Conservation (phyloP, 805 yeast species). For the Blastobotrys muscicola region DNA sequence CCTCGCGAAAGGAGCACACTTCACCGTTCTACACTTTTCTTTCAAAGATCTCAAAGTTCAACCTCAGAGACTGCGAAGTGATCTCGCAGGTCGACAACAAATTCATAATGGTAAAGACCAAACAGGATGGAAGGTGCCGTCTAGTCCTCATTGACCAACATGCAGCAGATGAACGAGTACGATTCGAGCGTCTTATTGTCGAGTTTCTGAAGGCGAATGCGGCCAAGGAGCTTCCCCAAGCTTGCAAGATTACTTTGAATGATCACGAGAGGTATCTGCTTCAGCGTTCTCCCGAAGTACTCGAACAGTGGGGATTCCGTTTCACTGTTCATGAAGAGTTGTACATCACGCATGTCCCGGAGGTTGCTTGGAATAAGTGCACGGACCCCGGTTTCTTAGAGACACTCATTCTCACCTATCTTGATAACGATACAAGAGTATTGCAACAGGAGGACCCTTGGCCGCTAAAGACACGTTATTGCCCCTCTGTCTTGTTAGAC, state of each 20-base stretch:
- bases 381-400: background rate
- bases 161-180: conserved; percentile 72
- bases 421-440: no score
- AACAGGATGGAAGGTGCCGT: conserved; percentile 17
- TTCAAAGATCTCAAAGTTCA: background rate
- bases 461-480: conserved; percentile 18
- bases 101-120: conserved; percentile 42
- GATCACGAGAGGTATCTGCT: conserved; percentile 2
- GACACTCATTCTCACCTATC: no score
- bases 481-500: conserved; percentile 46
- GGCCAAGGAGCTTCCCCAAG: no score
- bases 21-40: no score
- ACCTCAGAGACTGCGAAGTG: conserved; percentile 5
- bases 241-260: no score
- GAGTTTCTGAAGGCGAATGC: conserved; percentile 24
- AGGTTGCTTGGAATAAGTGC: conserved; percentile 1
- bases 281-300: background rate
- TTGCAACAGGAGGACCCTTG: no score
- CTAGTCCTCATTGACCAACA: conserved; percentile 61
- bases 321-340: conserved; percentile 4
- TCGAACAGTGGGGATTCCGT: conserved; percentile 11
- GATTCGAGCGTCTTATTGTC: conserved; percentile 42
- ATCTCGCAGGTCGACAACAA: conserved; percentile 49
- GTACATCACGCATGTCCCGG: conserved; percentile 17
- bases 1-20: no score